Evolutionary conservation across 768 basidiomycete species (phyloP).

Genomic region (Pleurotus djamor): DNA sequence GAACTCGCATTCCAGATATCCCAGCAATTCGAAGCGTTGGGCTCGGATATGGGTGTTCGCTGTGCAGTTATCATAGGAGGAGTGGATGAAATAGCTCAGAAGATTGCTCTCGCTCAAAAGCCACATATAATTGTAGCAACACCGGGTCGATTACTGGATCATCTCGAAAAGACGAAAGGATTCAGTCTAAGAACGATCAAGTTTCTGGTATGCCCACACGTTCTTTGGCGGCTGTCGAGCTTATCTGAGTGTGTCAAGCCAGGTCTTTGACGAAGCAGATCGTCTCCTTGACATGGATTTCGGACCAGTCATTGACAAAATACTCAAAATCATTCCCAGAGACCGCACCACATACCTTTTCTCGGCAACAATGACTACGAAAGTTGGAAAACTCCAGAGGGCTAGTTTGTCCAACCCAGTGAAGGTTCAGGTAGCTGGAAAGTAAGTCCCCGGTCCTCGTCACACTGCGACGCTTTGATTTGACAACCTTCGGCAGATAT

Average conservation of each 20-base stretch:
- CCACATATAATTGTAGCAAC: constrained; percentile 97
- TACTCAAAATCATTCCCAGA: constrained; percentile 91
- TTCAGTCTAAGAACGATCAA: constrained; percentile 85
- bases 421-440: constrained; percentile 88
- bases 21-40: constrained; percentile 93
- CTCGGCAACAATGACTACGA: constrained; percentile 99
- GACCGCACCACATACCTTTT: constrained; percentile 95
- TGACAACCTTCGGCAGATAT: constrained; percentile 55
- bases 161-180: constrained; percentile 96
- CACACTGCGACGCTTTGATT: background rate
- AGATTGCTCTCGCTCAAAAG: constrained; percentile 88
- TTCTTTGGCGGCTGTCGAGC: background rate
- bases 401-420: constrained; percentile 94
- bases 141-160: constrained; percentile 89
- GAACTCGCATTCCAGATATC: constrained; percentile 98
- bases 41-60: constrained; percentile 90
- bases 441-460: constrained; percentile 49
- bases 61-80: constrained; percentile 95
- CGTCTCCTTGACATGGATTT: constrained; percentile 96
- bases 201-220: constrained; percentile 66
- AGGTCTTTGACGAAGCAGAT: constrained; percentile 99
- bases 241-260: background rate
- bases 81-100: constrained; percentile 87
- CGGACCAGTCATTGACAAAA: constrained; percentile 92
- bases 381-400: constrained; percentile 93